phyloP scores from a whole-genome alignment of 2,329 filamentous ascomycete species.

The Cyanodermella asteris region DNA sequence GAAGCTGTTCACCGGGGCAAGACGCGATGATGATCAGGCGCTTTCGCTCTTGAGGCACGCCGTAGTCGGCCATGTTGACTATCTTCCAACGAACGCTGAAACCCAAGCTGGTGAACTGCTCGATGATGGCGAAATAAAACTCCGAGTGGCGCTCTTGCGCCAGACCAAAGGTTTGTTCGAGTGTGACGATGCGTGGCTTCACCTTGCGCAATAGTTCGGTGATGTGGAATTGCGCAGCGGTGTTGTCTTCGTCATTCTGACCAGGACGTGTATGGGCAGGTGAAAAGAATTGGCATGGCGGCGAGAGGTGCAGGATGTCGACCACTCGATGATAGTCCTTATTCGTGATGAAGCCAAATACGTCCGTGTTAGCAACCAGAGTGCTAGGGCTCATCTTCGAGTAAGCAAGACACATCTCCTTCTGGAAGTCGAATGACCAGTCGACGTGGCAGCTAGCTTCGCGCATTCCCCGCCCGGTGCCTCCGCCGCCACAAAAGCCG shows the following conservation, averaged over 20 bases:
- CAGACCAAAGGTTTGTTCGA: slow-evolving; percentile 62
- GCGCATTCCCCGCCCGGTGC: slow-evolving; percentile 41
- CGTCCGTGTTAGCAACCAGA: slow-evolving; percentile 22
- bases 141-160: slow-evolving; percentile 25
- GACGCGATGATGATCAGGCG: slow-evolving; percentile 31
- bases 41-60: slow-evolving; percentile 25
- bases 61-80: slow-evolving; percentile 27
- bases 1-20: slow-evolving; percentile 48
- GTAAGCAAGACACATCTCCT: slow-evolving; percentile 34
- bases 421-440: slow-evolving; percentile 41
- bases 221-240: slow-evolving; percentile 28
- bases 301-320: slow-evolving; percentile 54
- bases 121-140: slow-evolving; percentile 36
- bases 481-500: slow-evolving; percentile 51
- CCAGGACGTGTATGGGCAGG: slow-evolving; percentile 42
- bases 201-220: slow-evolving; percentile 32
- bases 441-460: slow-evolving; percentile 35
- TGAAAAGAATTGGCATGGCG: slow-evolving; percentile 59
- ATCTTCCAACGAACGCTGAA: slow-evolving; percentile 53
- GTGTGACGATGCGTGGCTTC: slow-evolving; percentile 46
- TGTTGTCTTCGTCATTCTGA: slow-evolving; percentile 44
- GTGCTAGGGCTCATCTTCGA: slow-evolving; percentile 30
- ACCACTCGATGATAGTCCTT: slow-evolving; percentile 25
- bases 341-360: slow-evolving; percentile 15
- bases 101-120: slow-evolving; percentile 39